These are phyloP conservation scores for Bruguiera sexangula DNA, from an alignment of 345 rosid genomes.

Conservation along the genomic window DNA sequence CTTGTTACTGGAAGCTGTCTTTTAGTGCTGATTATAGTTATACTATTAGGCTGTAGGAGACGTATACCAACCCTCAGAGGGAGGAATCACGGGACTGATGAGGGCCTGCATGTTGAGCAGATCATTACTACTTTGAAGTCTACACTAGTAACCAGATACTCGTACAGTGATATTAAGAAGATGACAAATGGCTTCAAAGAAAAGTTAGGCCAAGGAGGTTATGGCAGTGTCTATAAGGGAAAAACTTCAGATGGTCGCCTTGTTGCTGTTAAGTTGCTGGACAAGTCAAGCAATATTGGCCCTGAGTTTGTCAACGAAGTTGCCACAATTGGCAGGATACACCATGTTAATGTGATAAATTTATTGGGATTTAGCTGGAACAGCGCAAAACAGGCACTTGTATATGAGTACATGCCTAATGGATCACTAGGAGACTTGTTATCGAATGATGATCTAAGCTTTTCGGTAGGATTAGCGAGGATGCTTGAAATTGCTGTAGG, in stretches of 20 bases:
- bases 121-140: background rate
- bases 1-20: slow-evolving; percentile 20
- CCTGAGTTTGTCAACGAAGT: background rate
- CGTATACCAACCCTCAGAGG: background rate
- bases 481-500: background rate
- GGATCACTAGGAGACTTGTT: slow-evolving; percentile 4
- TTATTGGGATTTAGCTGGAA: slow-evolving; percentile 1
- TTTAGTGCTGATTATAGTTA: slow-evolving; percentile 4
- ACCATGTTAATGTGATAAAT: slow-evolving; percentile 2
- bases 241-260: background rate
- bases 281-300: background rate
- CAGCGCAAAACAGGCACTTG: background rate
- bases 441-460: background rate
- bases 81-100: slow-evolving; percentile 6
- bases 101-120: background rate
- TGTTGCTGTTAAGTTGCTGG: background rate
- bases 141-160: background rate
- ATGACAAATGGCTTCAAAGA: slow-evolving; percentile 2
- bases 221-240: background rate
- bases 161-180: slow-evolving; percentile 3
- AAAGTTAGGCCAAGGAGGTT: slow-evolving; percentile 5
- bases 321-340: slow-evolving; percentile 6
- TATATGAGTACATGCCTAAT: slow-evolving; percentile 9
- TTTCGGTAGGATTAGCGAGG: background rate
- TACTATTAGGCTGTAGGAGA: slow-evolving; percentile 7